These are phyloP conservation scores for Cercospora sp. DNA, from an alignment of 2,329 filamentous ascomycete species.

Conservation along the genomic window DNA sequence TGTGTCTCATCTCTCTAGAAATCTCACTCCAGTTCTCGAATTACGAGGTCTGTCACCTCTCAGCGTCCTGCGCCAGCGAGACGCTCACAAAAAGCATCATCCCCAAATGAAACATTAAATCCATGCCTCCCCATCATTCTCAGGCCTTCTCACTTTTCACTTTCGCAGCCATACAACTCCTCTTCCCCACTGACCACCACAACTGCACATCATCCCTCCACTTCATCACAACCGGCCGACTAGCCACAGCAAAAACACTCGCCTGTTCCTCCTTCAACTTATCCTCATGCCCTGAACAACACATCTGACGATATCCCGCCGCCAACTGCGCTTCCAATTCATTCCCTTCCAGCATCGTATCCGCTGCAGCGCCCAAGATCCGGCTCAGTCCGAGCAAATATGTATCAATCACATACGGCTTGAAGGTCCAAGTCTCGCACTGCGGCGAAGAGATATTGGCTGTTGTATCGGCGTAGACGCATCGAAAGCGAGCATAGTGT, in stretches of 20 bases:
- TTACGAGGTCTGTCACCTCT: not conserved
- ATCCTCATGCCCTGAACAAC: constrained; percentile 20
- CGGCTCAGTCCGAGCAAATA: constrained; percentile 16
- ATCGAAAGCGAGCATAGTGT: constrained; percentile 20
- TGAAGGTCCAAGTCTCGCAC: constrained; percentile 23
- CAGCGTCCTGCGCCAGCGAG: not conserved
- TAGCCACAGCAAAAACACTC: constrained; percentile 10
- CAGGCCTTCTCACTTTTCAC: not conserved
- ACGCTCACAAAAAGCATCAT: not conserved
- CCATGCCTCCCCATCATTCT: not conserved
- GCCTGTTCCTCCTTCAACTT: constrained; percentile 19
- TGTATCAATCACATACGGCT: constrained; percentile 21
- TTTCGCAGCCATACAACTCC: not conserved
- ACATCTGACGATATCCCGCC: constrained; percentile 15
- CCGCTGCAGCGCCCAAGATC: constrained; percentile 15
- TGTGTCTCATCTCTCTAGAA: not conserved
- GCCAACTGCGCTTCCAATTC: constrained; percentile 17
- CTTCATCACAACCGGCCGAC: constrained; percentile 13
- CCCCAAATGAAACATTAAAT: not conserved
- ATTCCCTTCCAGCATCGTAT: constrained; percentile 2
- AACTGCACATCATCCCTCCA: constrained; percentile 18
- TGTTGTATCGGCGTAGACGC: constrained; percentile 13
- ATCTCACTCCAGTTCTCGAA: not conserved
- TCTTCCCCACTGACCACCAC: constrained; percentile 10
- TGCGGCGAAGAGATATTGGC: not conserved